A percentile compares a stretch with the other conserved stretches of the same genome.
Evolutionary conservation across 2,329 filamentous ascomycete genomes (phyloP).

Genomic region (Amphichorda felina): DNA sequence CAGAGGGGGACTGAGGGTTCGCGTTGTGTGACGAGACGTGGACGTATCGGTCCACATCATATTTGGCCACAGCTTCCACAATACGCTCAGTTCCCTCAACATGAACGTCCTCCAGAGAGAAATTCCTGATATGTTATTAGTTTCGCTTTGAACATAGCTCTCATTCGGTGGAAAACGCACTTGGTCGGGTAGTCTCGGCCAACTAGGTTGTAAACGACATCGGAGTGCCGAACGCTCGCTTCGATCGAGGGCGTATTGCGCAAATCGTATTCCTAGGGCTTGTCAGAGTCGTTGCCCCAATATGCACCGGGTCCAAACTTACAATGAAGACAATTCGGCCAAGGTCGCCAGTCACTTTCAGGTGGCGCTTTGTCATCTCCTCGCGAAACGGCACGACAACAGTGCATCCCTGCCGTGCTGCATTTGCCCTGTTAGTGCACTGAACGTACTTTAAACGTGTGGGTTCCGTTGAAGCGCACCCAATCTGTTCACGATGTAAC

Average conservation of each 20-base stretch:
- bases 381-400: slow-evolving; percentile 90
- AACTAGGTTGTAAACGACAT: slow-evolving; percentile 93
- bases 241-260: slow-evolving; percentile 92
- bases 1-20: slow-evolving; percentile 63
- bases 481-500: slow-evolving; percentile 94
- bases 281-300: slow-evolving; percentile 1
- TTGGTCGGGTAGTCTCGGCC: slow-evolving; percentile 95
- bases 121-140: slow-evolving; percentile 57
- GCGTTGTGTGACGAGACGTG: slow-evolving; percentile 96
- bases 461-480: slow-evolving; percentile 32
- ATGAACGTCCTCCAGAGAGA: slow-evolving; percentile 83
- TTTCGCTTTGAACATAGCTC: slow-evolving; percentile 2
- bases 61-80: slow-evolving; percentile 88
- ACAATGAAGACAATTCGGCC: slow-evolving; percentile 82
- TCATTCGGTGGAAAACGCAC: slow-evolving; percentile 34
- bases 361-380: slow-evolving; percentile 94
- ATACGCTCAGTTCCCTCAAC: slow-evolving; percentile 89
- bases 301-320: slow-evolving; percentile 13
- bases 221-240: slow-evolving; percentile 90
- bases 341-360: slow-evolving; percentile 92
- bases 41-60: slow-evolving; percentile 93
- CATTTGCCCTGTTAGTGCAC: slow-evolving; percentile 9
- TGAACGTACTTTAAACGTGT: not conserved
- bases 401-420: slow-evolving; percentile 85
- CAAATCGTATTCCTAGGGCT: slow-evolving; percentile 73